phyloP scores from a whole-genome alignment of 2,329 filamentous ascomycete genomes.

The Fusarium bactridioides region DNA sequence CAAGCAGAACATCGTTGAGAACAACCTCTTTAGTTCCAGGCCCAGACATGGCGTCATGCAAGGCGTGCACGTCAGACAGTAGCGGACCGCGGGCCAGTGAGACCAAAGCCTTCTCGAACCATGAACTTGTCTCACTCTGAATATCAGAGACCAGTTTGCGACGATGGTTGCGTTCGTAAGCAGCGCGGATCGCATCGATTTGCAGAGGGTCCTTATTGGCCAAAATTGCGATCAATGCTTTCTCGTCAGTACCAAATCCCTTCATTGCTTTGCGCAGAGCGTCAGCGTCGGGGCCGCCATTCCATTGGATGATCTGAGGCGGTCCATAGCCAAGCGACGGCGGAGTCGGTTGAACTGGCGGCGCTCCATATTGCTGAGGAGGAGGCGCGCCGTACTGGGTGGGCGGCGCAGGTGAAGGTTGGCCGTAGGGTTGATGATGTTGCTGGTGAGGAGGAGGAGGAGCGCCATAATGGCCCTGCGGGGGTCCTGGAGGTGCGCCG shows the following conservation, averaged over 20 bases:
- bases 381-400: slow-evolving; percentile 45
- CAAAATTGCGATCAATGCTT: slow-evolving; percentile 73
- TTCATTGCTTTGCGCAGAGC: slow-evolving; percentile 86
- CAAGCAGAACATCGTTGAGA: slow-evolving; percentile 85
- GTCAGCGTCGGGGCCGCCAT: slow-evolving; percentile 74
- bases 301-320: slow-evolving; percentile 72
- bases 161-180: slow-evolving; percentile 70
- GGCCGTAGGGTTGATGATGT: slow-evolving; percentile 27
- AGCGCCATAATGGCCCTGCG: slow-evolving; percentile 51
- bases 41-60: slow-evolving; percentile 78
- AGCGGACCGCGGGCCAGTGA: slow-evolving; percentile 82
- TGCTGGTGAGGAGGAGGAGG: slow-evolving; percentile 48
- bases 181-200: slow-evolving; percentile 70
- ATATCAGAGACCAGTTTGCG: slow-evolving; percentile 79
- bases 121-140: slow-evolving; percentile 77
- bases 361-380: slow-evolving; percentile 51
- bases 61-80: slow-evolving; percentile 74
- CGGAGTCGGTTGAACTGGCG: slow-evolving; percentile 62
- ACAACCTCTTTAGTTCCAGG: slow-evolving; percentile 85
- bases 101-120: slow-evolving; percentile 78
- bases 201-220: slow-evolving; percentile 80
- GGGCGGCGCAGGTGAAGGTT: slow-evolving; percentile 39
- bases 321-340: slow-evolving; percentile 79
- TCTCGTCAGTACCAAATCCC: slow-evolving; percentile 90
- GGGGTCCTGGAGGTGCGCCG: slow-evolving; percentile 42